Base-by-base conservation (phyloP, 1,284 basidiomycete genomes). In the Wallemia mellicola region DNA sequence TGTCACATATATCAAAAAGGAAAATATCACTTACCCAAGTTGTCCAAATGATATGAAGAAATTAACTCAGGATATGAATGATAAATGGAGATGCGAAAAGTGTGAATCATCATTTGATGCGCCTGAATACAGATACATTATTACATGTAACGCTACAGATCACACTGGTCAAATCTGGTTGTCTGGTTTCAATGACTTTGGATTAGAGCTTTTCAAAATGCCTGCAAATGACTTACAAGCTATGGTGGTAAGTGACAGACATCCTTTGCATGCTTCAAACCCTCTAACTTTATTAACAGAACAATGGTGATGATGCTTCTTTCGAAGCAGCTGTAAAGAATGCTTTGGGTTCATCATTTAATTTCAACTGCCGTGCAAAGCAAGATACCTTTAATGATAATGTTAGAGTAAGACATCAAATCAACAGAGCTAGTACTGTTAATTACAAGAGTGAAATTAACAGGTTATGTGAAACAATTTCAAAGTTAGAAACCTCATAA, bases 171-270 rank as follows among this genome's bases (percentile, higher is more conserved):
- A 89, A 68, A 77, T 82, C 26, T 99, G 92, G 92, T 73, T 98
- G 54, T 85, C 85, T 61, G 88, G 86, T 1, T 98, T 98, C 75
- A 95, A 98, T 69, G 94, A 98, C 17, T 79, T 84, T 27, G 92
- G 89, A 1, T 70, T 80, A 61, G 72, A 74, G 24, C 71, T 95
- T 15, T 80, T 98, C 63, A 83, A 79, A 28, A 80, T 80, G 73
- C 72, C 78, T 22, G 94, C 88, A 17, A 80, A 88, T 66, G 81
- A 92, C 54, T 71, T 96, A 28, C 72, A 83, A 61, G 74, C 75
- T 30, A 73, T 88, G 62, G 83, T 77, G 73, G 85, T 81, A 60
- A 58, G 71, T 69, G 26, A 59, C 22, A 32, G 33, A 28, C 24
- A 54, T 60, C 59, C 7, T 25, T 2, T n/a, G 15, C 5, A 22